Evolutionary conservation across 2,329 filamentous ascomycete genomes (phyloP), one percentile per base, ranked within the genome.

Genomic region (Botrytis fabae): DNA sequence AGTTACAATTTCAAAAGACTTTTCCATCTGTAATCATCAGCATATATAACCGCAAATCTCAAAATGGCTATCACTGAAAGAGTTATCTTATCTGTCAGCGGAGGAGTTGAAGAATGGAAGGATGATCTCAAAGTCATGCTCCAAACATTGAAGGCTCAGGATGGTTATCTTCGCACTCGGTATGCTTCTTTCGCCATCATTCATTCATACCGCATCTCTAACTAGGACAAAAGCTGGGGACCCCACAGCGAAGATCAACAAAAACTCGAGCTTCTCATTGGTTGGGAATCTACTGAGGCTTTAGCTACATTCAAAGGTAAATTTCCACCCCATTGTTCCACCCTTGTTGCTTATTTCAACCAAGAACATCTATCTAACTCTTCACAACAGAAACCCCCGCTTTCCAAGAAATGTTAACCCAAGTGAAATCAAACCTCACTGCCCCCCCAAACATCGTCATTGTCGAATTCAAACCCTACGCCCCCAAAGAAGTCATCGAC

Each of bases 41-140:
- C 22, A 51, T 32, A 63, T 14, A n/a, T 35, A 25, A 72, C 28
- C 28, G 16, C 28, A 74, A 14, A 22, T 69, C 16, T 76, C 75
- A 75, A 72, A 59, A 77, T 77, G 75, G 54, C 75, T 71, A 65
- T 76, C 72, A 76, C 75, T 38, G 73, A 76, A 66, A 73, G 74
- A 73, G 61, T 77, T 60, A 78, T 78, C 42, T 75, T 80, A 64
- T 75, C 78, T 38, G 77, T 78, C 42, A 75, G 74, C 38, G 76
- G 77, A 22, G 75, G 75, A 62, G 75, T 79, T n/a, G 74, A 79
- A 20, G 73, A 77, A 46, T 81, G 79, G 78, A 80, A 80, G 71
- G 77, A 79, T 28, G 69, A 73, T 20, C 75, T 80, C 69, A 79
- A 79, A 70, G 75, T 73, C 64, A 74, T 80, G 69, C 77, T 80